These are phyloP conservation scores for Blastocystis sp. DNA, from an alignment of 352 stramenopile species.

Conservation along the genomic window DNA sequence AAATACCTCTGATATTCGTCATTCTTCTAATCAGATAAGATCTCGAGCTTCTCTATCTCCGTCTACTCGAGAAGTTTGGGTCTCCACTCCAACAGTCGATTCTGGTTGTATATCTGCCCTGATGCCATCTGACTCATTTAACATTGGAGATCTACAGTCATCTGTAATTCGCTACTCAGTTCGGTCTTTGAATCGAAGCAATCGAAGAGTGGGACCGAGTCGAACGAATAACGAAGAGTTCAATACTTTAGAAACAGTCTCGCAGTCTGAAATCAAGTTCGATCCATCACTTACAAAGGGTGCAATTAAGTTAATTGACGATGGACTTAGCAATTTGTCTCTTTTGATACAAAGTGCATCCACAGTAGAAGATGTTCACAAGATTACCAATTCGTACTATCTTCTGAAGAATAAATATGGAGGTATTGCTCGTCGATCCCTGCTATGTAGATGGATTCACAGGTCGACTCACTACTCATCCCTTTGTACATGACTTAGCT, in stretches of 20 bases:
- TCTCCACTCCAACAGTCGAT: background rate
- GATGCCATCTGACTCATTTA: background rate
- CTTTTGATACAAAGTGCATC: background rate
- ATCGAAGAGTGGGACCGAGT: too few species aligned
- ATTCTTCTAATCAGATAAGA: background rate
- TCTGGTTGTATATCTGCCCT: background rate
- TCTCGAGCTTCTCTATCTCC: background rate
- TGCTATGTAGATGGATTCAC: background rate
- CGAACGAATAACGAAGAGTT: background rate
- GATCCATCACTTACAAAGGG: background rate
- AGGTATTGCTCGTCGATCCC: background rate
- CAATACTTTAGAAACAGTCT: background rate
- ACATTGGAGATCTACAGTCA: background rate
- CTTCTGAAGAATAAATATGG: background rate
- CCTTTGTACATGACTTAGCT: background rate
- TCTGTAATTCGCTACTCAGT: background rate
- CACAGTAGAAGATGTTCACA: background rate
- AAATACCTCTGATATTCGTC: too few species aligned
- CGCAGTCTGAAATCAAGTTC: too few species aligned
- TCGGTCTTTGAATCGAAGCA: background rate
- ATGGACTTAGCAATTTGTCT: background rate
- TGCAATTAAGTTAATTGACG: background rate
- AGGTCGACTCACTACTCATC: background rate
- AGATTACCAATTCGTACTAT: background rate
- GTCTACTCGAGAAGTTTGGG: background rate